phyloP scores from a whole-genome alignment of 768 basidiomycete species.

The Coprinopsis strossmayeri region DNA sequence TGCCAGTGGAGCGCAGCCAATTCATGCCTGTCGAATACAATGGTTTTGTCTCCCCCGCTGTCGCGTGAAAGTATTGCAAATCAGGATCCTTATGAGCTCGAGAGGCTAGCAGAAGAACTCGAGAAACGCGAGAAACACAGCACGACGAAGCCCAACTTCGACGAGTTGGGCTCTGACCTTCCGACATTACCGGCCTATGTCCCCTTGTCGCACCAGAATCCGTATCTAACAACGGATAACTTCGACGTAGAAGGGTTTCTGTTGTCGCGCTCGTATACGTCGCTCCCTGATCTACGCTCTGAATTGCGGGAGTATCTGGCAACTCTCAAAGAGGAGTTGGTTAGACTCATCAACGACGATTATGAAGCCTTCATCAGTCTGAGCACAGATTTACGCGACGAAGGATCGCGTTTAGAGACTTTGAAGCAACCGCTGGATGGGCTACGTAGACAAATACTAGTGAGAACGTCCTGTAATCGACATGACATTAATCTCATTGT shows the following conservation, averaged over 20 bases:
- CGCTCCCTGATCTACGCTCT: constrained; percentile 78
- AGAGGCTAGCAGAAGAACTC: constrained; percentile 70
- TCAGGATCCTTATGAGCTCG: constrained; percentile 59
- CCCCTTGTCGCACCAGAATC: constrained; percentile 78
- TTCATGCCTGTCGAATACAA: neutral
- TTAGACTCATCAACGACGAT: constrained; percentile 94
- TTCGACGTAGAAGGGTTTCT: constrained; percentile 89
- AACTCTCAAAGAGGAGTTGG: constrained; percentile 85
- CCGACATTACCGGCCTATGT: constrained; percentile 55
- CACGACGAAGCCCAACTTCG: constrained; percentile 4
- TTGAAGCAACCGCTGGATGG: constrained; percentile 62
- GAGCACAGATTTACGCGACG: constrained; percentile 86
- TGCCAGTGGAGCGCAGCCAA: neutral
- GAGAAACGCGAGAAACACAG: constrained; percentile 30
- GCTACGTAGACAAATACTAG: constrained; percentile 62
- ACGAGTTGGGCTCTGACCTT: constrained; percentile 15
- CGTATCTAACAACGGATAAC: constrained; percentile 55
- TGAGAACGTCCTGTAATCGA: constrained; percentile 31
- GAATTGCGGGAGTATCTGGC: constrained; percentile 86
- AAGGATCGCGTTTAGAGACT: constrained; percentile 63
- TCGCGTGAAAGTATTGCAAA: constrained; percentile 5
- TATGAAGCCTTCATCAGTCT: constrained; percentile 97
- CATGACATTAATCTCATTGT: neutral
- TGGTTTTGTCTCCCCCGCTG: constrained; percentile 4
- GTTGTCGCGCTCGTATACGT: constrained; percentile 76